These are phyloP conservation scores for Dacryopinax spathularia DNA, from an alignment of 768 basidiomycete species.

Conservation along the genomic window DNA sequence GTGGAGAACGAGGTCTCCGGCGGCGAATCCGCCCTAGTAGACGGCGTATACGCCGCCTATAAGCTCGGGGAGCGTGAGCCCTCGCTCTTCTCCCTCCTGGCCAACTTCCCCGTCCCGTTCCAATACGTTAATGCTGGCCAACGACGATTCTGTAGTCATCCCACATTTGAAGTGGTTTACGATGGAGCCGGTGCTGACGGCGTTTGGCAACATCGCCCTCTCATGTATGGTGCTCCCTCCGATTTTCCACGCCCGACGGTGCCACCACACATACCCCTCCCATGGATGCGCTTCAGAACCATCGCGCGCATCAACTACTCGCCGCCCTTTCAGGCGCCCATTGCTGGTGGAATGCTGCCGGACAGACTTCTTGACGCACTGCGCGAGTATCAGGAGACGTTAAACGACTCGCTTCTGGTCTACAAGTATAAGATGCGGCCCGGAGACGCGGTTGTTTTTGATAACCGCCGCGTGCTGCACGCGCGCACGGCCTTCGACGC, in stretches of 20 bases:
- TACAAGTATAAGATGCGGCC: slow-evolving; percentile 57
- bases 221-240: too few species aligned
- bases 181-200: not conserved
- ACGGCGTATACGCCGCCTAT: slow-evolving; percentile 53
- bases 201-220: too few species aligned
- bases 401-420: slow-evolving; percentile 39
- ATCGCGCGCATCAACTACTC: slow-evolving; percentile 76
- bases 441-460: slow-evolving; percentile 81
- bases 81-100: slow-evolving; percentile 43
- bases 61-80: slow-evolving; percentile 36
- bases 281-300: slow-evolving; percentile 7
- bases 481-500: slow-evolving; percentile 62
- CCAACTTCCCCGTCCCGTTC: slow-evolving; percentile 57
- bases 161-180: slow-evolving; percentile 54
- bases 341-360: slow-evolving; percentile 39
- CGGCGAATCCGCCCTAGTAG: slow-evolving; percentile 76
- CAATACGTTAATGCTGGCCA: slow-evolving; percentile 87
- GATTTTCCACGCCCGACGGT: not conserved
- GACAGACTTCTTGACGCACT: slow-evolving; percentile 49
- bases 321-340: slow-evolving; percentile 85
- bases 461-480: slow-evolving; percentile 82
- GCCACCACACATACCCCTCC: not conserved
- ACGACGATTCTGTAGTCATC: slow-evolving; percentile 56
- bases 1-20: slow-evolving; percentile 72
- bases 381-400: slow-evolving; percentile 38